These are phyloP conservation scores for Pythium phragmitis DNA, from an alignment of 352 stramenopile genomes.

Conservation along the genomic window DNA sequence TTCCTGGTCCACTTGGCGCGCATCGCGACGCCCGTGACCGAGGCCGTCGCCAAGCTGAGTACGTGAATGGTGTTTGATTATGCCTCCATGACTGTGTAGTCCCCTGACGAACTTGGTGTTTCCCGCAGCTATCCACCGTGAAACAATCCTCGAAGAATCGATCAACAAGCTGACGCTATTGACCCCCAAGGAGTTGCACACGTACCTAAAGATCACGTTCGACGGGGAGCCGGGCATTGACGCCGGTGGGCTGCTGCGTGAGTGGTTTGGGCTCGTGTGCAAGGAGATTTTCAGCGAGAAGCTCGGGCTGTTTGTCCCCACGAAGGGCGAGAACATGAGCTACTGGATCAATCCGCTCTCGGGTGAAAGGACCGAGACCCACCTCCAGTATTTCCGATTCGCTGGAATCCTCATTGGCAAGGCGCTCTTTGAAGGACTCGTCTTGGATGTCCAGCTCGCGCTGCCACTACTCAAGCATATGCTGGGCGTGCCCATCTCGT, in stretches of 20 bases:
- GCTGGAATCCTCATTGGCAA: constrained; percentile 75
- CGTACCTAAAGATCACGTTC: constrained; percentile 74
- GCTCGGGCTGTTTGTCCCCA: constrained; percentile 70
- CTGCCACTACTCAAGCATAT: constrained; percentile 85
- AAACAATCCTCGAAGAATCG: constrained; percentile 58
- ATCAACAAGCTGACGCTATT: constrained; percentile 40
- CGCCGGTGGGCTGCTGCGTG: constrained; percentile 67
- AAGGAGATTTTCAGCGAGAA: constrained; percentile 78
- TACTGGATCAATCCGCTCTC: constrained; percentile 87
- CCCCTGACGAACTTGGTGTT: neutral
- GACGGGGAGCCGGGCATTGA: constrained; percentile 78
- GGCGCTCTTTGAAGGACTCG: constrained; percentile 69
- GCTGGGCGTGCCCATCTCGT: constrained; percentile 76
- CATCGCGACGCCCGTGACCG: constrained; percentile 60
- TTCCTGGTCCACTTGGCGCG: constrained; percentile 71
- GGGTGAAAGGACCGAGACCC: constrained; percentile 63
- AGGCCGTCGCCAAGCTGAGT: constrained; percentile 69
- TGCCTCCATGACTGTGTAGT: neutral
- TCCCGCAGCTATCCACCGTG: constrained; percentile 45
- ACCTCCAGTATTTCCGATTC: constrained; percentile 74
- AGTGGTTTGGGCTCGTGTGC: constrained; percentile 78
- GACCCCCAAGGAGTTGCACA: constrained; percentile 48
- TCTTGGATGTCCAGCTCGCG: constrained; percentile 74
- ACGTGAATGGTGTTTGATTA: constrained; percentile 19
- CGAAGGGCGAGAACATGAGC: constrained; percentile 68